Evolutionary conservation across 495 filamentous ascomycete species (phyloP), one percentile per base, ranked within the genome.

Genomic region (Aspergillus funiculosus): DNA sequence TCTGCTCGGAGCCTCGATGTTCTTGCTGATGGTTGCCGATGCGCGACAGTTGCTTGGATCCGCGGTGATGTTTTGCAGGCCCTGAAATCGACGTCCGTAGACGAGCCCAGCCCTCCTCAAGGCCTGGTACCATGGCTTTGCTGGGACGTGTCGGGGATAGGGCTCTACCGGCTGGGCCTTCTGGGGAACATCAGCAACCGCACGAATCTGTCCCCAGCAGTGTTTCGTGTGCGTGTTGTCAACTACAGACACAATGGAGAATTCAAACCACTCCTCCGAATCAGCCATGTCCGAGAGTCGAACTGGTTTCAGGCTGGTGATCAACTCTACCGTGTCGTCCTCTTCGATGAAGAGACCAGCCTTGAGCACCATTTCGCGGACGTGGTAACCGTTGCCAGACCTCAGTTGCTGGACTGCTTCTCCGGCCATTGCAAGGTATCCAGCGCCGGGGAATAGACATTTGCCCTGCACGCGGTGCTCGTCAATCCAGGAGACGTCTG

Each of bases 391-490:
- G 3, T 20, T 29, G 3, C 36, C 31, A 2, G 56, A 21, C 3
- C 28, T 9, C 11, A 71, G 50, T 36, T 74, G 72, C 0, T 59
- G 49, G 0, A 50, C 57, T 0, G 71, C 73, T 47, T 77, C 74
- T 2, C 64, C 58, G 1, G 58, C 64, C 63, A 77, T 74, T 5
- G 67, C 46, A 1, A 76, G 56, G 46, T 71, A 75, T 0, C 64
- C 74, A 17, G 75, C 67, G 1, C 19, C 27, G 1, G 75, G 75
- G 44, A 76, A 77, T 5, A 76, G 52, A 2, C 62, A 50, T n/a
- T 68, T 54, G 0, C 35, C 41, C 2, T 42, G 17, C 2, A 78
- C 30, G 6, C 51, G 52, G 47, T 76, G 74, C 10, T 74, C 73
- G n/a, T 39, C 35, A 2, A 77, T 44, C 75, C 75, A 78, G 0